A percentile compares a stretch with the other conserved stretches of the same genome.
phyloP scores from a whole-genome alignment of 208 protist species.

The Leishmania guyanensis region DNA sequence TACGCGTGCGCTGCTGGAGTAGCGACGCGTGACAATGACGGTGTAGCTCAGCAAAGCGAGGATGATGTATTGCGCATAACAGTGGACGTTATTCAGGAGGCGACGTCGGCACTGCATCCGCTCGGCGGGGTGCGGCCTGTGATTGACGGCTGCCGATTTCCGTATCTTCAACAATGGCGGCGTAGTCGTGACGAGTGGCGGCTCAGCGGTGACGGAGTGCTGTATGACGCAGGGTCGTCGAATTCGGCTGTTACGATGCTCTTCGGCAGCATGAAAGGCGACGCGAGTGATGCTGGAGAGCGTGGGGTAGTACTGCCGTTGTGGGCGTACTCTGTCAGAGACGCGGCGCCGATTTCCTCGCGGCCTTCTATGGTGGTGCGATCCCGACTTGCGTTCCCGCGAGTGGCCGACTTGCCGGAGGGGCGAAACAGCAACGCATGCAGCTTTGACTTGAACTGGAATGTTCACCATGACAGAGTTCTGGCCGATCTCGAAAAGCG shows the following conservation, averaged over 20 bases:
- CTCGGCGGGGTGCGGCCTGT: slow-evolving; percentile 18
- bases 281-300: background rate
- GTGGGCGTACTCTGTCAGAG: slow-evolving; percentile 13
- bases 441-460: background rate
- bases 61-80: background rate
- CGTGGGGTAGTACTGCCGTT: slow-evolving; percentile 9
- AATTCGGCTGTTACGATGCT: background rate
- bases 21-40: background rate
- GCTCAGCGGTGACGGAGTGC: background rate
- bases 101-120: slow-evolving; percentile 11
- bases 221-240: background rate
- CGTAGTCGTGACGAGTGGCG: slow-evolving; percentile 17
- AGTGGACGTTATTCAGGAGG: slow-evolving; percentile 28
- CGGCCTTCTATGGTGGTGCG: background rate
- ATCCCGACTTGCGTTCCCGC: background rate
- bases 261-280: background rate
- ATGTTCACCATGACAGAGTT: background rate
- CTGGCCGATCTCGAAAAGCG: background rate
- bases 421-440: background rate
- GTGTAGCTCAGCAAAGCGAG: background rate
- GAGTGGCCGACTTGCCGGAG: slow-evolving; percentile 2
- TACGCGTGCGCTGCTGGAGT: background rate
- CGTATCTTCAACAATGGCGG: slow-evolving; percentile 26
- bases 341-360: background rate
- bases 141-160: slow-evolving; percentile 15